These are phyloP conservation scores for Globisporangium mamillatum DNA, from an alignment of 352 stramenopile genomes.

Conservation along the genomic window DNA sequence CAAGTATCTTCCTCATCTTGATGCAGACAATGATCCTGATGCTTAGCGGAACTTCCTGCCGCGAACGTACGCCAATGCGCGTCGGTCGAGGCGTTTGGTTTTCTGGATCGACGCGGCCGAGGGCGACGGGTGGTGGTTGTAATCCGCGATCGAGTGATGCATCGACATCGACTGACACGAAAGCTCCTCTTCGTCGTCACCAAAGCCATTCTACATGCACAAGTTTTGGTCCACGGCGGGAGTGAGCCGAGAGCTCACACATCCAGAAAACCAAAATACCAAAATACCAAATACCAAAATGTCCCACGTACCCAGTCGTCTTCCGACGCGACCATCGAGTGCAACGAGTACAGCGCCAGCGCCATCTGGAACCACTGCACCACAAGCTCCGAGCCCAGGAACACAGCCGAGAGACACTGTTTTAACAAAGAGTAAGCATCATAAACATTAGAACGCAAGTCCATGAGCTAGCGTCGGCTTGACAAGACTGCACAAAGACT, in stretches of 20 bases:
- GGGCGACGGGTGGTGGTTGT: slow-evolving; percentile 61
- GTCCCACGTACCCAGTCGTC: slow-evolving; percentile 63
- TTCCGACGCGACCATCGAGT: slow-evolving; percentile 70
- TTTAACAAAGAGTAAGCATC: not conserved
- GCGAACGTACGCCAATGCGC: slow-evolving; percentile 68
- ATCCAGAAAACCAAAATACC: not conserved
- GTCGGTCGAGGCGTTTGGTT: slow-evolving; percentile 73
- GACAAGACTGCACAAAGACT: not conserved
- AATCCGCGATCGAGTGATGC: slow-evolving; percentile 76
- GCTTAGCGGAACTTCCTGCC: slow-evolving; percentile 67
- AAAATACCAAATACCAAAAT: not conserved
- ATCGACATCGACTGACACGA: slow-evolving; percentile 50
- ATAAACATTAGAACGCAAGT: not conserved
- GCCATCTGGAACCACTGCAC: slow-evolving; percentile 85
- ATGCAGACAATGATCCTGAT: not conserved
- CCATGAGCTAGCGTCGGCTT: not conserved
- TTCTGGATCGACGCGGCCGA: slow-evolving; percentile 74
- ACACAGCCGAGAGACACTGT: slow-evolving; percentile 79
- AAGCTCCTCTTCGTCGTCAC: slow-evolving; percentile 61
- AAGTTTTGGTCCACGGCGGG: not conserved
- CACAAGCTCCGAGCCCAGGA: slow-evolving; percentile 75
- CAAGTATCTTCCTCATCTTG: not conserved
- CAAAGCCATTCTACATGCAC: slow-evolving; percentile 40
- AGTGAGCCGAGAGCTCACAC: not conserved
- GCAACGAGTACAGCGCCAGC: slow-evolving; percentile 79